These are phyloP conservation scores for Colletotrichum aenigma DNA, from an alignment of 2,329 filamentous ascomycete species.

Conservation along the genomic window DNA sequence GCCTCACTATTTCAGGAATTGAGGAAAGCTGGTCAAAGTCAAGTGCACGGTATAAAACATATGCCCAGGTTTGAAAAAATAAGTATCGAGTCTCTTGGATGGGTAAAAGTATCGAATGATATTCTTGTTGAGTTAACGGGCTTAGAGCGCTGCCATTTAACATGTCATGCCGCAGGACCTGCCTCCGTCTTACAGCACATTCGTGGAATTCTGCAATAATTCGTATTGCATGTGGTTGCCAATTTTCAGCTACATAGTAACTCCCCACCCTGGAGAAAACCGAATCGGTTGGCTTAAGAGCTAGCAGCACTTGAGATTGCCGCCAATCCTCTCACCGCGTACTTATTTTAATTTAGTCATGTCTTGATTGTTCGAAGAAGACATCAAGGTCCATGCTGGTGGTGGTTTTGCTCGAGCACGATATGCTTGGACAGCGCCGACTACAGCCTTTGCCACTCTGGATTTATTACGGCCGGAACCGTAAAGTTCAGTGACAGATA, in stretches of 20 bases:
- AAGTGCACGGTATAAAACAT: not conserved
- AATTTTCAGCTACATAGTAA: not conserved
- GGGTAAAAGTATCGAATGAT: fast-evolving
- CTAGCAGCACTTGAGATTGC: not conserved
- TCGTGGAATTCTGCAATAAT: not conserved
- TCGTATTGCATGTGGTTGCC: too few species aligned
- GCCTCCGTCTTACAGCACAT: not conserved
- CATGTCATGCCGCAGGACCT: not conserved
- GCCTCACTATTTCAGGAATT: not conserved
- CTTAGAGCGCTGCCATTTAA: not conserved
- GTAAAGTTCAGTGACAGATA: not conserved
- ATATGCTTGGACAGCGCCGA: not conserved
- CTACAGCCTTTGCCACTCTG: not conserved
- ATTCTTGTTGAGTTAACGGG: fast-evolving
- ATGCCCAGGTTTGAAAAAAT: not conserved
- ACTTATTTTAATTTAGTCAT: not conserved
- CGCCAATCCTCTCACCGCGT: not conserved
- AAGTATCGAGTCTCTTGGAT: not conserved
- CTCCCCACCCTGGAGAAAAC: not conserved
- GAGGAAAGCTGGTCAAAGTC: fast-evolving
- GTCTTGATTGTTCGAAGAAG: not conserved
- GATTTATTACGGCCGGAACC: not conserved
- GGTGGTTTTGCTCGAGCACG: not conserved
- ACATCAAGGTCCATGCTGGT: not conserved
- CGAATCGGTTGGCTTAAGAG: not conserved